Evolutionary conservation across 257 asterid species (phyloP).

Genomic region (Marsdenia floribunda): DNA sequence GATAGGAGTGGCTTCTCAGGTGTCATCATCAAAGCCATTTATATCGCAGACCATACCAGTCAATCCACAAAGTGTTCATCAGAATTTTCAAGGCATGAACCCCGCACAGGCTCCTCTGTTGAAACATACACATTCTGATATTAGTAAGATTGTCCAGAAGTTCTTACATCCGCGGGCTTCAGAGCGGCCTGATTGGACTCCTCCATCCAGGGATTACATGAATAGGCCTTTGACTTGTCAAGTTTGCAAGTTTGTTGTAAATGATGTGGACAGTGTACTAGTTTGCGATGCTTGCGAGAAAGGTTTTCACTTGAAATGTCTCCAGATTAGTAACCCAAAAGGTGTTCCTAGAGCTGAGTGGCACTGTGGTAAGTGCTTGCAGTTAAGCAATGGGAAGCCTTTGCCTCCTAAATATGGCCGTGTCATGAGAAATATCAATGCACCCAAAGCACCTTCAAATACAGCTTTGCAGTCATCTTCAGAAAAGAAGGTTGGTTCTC

Average conservation of each 20-base stretch:
- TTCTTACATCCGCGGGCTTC: constrained; percentile 47
- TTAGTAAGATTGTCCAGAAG: constrained; percentile 73
- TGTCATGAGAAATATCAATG: constrained; percentile 68
- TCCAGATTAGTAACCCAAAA: constrained; percentile 50
- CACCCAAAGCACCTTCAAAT: constrained; percentile 45
- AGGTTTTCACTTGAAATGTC: constrained; percentile 92
- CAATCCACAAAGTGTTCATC: constrained; percentile 25
- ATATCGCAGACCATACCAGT: constrained; percentile 45
- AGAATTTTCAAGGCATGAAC: constrained; percentile 43
- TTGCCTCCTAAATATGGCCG: constrained; percentile 97
- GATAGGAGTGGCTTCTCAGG: constrained; percentile 46
- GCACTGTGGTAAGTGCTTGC: constrained; percentile 92
- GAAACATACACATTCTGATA: constrained; percentile 66
- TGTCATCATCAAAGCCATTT: constrained; percentile 37
- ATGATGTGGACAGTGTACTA: constrained; percentile 66
- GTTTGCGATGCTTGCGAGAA: constrained; percentile 96
- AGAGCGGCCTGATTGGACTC: constrained; percentile 69
- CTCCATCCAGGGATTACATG: constrained; percentile 94
- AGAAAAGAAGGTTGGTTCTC: constrained; percentile 37
- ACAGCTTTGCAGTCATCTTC: constrained; percentile 37
- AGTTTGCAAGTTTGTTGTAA: constrained; percentile 49
- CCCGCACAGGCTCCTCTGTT: constrained; percentile 33
- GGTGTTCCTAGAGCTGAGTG: constrained; percentile 84
- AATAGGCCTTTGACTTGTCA: constrained; percentile 72
- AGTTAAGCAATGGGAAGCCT: constrained; percentile 78